These are phyloP conservation scores for Epichloe typhina DNA, from an alignment of 2,329 filamentous ascomycete genomes.

Conservation along the genomic window DNA sequence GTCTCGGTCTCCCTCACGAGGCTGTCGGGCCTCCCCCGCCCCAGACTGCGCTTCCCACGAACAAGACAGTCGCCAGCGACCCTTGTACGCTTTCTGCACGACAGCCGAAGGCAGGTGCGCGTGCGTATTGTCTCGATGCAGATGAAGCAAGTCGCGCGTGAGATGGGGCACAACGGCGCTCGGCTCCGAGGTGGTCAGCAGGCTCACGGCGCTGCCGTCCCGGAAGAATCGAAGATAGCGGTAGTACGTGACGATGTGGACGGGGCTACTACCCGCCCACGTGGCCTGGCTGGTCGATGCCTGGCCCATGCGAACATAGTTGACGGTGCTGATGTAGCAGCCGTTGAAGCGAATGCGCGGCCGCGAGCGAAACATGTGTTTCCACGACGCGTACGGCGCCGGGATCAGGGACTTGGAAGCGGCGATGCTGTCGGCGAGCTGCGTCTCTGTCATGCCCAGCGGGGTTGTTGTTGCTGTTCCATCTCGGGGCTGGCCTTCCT, in stretches of 20 bases:
- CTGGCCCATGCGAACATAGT: conserved; percentile 78
- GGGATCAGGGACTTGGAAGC: conserved; percentile 29
- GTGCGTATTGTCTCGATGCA: conserved; percentile 23
- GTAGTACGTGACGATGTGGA: conserved; percentile 96
- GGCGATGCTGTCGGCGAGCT: conserved; percentile 17
- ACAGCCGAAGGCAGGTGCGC: conserved; percentile 30
- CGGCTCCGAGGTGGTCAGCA: conserved; percentile 72
- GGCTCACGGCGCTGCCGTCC: conserved; percentile 69
- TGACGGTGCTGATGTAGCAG: conserved; percentile 91
- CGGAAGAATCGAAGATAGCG: conserved; percentile 92
- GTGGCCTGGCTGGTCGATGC: conserved; percentile 55
- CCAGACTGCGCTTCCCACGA: not conserved
- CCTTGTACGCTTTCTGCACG: conserved; percentile 55
- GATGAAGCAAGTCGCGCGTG: conserved; percentile 52
- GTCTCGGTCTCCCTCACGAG: conserved; percentile 52
- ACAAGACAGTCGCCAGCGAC: conserved; percentile 37
- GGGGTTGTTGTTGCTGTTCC: conserved; percentile 9
- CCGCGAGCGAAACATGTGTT: conserved; percentile 63
- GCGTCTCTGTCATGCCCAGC: conserved; percentile 25
- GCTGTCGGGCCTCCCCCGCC: conserved; percentile 2
- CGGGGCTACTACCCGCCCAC: conserved; percentile 54
- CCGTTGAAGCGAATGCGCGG: conserved; percentile 89
- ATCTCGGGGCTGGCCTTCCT: conserved; percentile 15
- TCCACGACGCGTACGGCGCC: conserved; percentile 39
- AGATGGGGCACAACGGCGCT: conserved; percentile 78